Evolutionary conservation across 2,329 filamentous ascomycete genomes (phyloP).

Genomic region (Fusarium odoratissimum): DNA sequence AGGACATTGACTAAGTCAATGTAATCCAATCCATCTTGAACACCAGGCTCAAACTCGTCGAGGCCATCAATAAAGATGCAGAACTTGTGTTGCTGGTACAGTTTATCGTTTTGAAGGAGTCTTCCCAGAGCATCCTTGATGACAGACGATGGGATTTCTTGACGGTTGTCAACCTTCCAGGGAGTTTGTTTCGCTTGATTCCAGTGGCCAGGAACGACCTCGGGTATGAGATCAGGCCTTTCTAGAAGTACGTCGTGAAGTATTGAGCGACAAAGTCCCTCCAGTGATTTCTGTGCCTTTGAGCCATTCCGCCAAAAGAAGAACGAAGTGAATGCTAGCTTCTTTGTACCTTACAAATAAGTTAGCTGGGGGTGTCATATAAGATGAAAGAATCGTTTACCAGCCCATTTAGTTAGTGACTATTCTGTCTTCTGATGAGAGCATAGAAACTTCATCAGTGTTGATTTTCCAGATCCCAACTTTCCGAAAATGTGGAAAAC

Average conservation of each 20-base stretch:
- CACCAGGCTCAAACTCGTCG: not conserved
- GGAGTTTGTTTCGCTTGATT: fast-evolving
- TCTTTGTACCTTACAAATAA: not conserved
- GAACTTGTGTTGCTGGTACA: fast-evolving
- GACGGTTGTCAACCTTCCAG: fast-evolving
- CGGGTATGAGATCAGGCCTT: not conserved
- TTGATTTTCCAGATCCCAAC: not conserved
- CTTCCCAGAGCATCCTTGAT: fast-evolving
- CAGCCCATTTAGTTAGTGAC: not conserved
- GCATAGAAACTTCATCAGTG: not conserved
- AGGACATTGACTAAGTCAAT: not conserved
- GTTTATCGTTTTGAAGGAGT: fast-evolving
- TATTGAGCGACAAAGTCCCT: fast-evolving
- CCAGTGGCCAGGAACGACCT: not conserved
- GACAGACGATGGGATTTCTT: fast-evolving
- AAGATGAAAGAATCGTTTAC: not conserved
- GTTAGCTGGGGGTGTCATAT: not conserved
- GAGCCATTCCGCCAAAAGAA: not conserved
- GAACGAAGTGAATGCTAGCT: fast-evolving
- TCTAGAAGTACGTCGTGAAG: fast-evolving
- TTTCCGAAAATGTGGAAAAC: not conserved
- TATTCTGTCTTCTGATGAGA: not conserved
- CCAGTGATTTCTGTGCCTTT: not conserved
- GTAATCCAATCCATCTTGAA: not conserved
- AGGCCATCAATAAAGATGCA: not conserved